Base-by-base conservation (phyloP, 305 asterid genomes). In the Solanum aculeatissimum region DNA sequence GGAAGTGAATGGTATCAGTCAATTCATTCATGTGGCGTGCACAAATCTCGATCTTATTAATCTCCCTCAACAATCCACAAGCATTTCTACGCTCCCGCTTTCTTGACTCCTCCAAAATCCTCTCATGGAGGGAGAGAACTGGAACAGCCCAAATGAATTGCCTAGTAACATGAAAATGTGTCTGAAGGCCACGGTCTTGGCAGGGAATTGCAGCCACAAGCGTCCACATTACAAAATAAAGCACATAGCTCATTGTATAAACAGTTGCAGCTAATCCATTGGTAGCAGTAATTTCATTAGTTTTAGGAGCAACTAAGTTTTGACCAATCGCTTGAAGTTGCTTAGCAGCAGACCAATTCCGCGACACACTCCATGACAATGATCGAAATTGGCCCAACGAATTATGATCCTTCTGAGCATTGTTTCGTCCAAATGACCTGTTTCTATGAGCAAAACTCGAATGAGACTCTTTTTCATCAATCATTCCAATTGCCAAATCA, bases 181-280 rank as follows among this genome's bases (percentile, higher is more conserved):
- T 87, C 38, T 92, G 95, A 12, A 96, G 97, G 78, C 98, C 98
- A 1, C 98, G 94, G 77, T 94, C 99, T 65, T 97, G 99, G 69
- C 99, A 97, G 1, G 98, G 99, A 83, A 97, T 94, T 4, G 98
- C 98, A 15, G 98, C 99, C 14, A 97, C 99, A 7, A 97, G 96
- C 15, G 93, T 93, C 98, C 98, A 95, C 97, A 92, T 93, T 40
- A 92, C 97, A 38, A 97, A 95, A n/a, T 94, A 68, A 27, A 94
- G 86, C 83, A 95, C 97, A 53, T 93, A 88, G 74, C 89, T 97
- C 99, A 95, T 95, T 6, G 98, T 92, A 84, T 83, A 96, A 86
- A 94, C 97, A 57, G 94, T 93, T 15, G 88, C 86, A 15, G 87
- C 93, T 49, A 97, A 90, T 4, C 97, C 97, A 83, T 89, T 89